phyloP scores from a whole-genome alignment of 148 eudicot species.

The Cornus florida region DNA sequence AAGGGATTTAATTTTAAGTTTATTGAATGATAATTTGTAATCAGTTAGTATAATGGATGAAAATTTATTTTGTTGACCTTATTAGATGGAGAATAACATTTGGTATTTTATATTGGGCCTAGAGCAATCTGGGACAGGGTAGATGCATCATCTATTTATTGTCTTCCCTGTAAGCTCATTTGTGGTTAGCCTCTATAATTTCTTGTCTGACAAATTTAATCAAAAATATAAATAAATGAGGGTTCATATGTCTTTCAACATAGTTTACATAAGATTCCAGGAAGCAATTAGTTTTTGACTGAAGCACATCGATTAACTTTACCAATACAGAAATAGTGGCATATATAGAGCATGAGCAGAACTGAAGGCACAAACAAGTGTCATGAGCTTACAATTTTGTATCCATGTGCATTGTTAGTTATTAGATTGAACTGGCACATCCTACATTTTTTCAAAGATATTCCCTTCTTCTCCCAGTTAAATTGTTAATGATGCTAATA shows the following conservation, averaged over 20 bases:
- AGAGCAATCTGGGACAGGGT: not conserved
- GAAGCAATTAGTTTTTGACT: not conserved
- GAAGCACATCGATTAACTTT: not conserved
- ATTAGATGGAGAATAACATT: not conserved
- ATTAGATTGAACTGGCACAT: not conserved
- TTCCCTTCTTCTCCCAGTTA: not conserved
- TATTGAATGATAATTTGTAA: not conserved
- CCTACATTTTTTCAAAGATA: not conserved
- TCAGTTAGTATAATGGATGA: not conserved
- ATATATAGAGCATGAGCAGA: not conserved
- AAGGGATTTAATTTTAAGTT: not conserved
- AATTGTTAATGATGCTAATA: conserved; percentile 11
- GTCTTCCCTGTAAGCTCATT: not conserved
- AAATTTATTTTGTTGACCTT: not conserved
- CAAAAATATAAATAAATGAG: not conserved
- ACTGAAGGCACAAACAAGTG: not conserved
- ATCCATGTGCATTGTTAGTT: not conserved
- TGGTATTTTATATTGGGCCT: not conserved
- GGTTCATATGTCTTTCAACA: not conserved
- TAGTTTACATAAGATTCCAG: not conserved
- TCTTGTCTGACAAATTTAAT: not conserved
- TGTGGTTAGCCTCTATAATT: not conserved
- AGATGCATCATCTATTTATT: not conserved
- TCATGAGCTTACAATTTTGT: not conserved
- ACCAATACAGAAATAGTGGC: not conserved